These are phyloP conservation scores for Saccharomyces mikatae DNA, from an alignment of 805 yeast species.

Conservation along the genomic window DNA sequence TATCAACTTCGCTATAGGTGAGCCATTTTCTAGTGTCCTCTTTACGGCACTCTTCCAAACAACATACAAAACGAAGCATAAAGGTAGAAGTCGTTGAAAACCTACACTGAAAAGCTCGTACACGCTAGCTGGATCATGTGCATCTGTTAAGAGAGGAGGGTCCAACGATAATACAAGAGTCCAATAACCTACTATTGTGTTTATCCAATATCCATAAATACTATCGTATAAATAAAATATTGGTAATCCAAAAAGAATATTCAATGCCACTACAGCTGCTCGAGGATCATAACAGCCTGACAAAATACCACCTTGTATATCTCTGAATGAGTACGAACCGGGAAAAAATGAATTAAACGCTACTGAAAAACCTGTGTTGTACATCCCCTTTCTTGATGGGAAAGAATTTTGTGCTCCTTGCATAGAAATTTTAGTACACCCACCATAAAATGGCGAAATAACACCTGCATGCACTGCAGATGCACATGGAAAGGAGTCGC, in stretches of 20 bases:
- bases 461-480: slow-evolving; percentile 85
- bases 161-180: slow-evolving; percentile 67
- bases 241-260: slow-evolving; percentile 56
- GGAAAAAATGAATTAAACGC: slow-evolving; percentile 69
- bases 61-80: slow-evolving; percentile 60
- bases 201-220: slow-evolving; percentile 51
- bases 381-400: slow-evolving; percentile 39
- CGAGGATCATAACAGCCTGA: slow-evolving; percentile 67
- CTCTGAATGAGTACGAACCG: slow-evolving; percentile 54
- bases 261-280: slow-evolving; percentile 44
- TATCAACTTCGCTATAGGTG: slow-evolving; percentile 32
- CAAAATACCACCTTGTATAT: slow-evolving; percentile 29
- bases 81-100: slow-evolving; percentile 66
- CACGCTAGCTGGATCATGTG: slow-evolving; percentile 40
- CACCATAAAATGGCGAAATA: slow-evolving; percentile 67
- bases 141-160: slow-evolving; percentile 61
- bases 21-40: slow-evolving; percentile 41
- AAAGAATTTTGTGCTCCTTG: slow-evolving; percentile 46
- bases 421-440: slow-evolving; percentile 60
- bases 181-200: slow-evolving; percentile 70
- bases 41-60: slow-evolving; percentile 53
- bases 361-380: slow-evolving; percentile 44
- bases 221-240: slow-evolving; percentile 45
- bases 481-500: slow-evolving; percentile 84
- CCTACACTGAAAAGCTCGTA: slow-evolving; percentile 63